Base-by-base conservation (phyloP, 768 basidiomycete genomes). In the Rickenella mellea region DNA sequence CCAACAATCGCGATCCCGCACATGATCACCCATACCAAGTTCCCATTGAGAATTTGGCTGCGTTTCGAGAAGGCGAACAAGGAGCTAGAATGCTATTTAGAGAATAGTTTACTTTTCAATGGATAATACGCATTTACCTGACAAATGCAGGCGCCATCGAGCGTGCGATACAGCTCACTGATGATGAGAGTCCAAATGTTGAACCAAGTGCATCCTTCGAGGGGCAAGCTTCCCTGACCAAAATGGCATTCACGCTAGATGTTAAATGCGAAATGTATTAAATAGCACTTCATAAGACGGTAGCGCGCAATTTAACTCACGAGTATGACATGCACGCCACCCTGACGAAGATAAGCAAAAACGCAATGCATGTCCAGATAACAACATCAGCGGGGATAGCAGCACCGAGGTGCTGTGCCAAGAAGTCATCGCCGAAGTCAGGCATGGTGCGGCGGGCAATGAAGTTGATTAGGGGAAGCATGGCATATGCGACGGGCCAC, bases 161-260 rank as follows among this genome's bases (percentile, higher is more conserved):
- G 24, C 81, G 69, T 19, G 76, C 66, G 20, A 67, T 55, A 48
- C 76, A 77, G 37, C 17, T 37, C 4, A 39, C 35, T 24, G 37
- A 52, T 48, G 80, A 76, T 9, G 78, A 69, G 19, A 81, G 63
- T 5, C 80, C 82, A 51, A 83, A 83, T 1, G 75, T 73, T 33
- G 72, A 68, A 1, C 80, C 80, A 12, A 84, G 63, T 14, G 71
- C 65, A 11, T 66, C 63, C 4, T 74, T 65, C 20, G 60, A 67
- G 1, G 78, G 79, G 1, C 70, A 60, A 36, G 68, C 60, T 36
- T 76, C 67, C 46, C 75, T 80, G 35, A 69, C 66, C 7, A 83
- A 61, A 38, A 85, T 65, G 67, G 83, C 74, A 55, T 71, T 78
- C 35, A 77, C 51, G 7, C 83, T 86, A 52, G 17, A 41, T 27